These are phyloP conservation scores for Cryphonectria nitschkei DNA, from an alignment of 2,329 filamentous ascomycete species.

Conservation along the genomic window DNA sequence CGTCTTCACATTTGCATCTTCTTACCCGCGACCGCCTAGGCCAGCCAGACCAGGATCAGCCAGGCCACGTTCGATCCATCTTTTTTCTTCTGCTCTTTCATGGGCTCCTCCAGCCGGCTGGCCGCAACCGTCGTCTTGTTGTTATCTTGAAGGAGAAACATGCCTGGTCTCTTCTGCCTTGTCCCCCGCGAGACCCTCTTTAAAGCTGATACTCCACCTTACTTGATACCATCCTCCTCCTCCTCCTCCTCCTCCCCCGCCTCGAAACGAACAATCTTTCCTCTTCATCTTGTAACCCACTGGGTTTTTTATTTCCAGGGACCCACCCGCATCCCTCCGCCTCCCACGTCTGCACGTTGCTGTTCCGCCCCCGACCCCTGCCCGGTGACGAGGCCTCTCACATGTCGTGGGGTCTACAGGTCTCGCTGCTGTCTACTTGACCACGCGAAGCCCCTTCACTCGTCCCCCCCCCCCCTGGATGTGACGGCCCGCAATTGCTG, in stretches of 20 bases:
- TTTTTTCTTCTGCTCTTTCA: background rate
- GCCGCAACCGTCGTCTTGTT: background rate
- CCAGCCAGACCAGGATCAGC: background rate
- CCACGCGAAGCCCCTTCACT: constrained; percentile 5
- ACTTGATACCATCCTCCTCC: background rate
- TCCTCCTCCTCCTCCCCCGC: background rate
- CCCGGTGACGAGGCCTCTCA: constrained; percentile 19
- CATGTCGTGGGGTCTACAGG: constrained; percentile 23
- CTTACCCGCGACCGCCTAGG: background rate
- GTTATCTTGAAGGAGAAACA: background rate
- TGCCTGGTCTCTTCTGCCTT: background rate
- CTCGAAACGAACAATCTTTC: background rate
- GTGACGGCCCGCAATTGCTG: constrained; percentile 22
- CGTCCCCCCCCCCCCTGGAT: constrained; percentile 4
- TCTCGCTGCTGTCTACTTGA: constrained; percentile 17
- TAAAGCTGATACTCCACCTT: background rate
- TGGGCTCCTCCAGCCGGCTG: background rate
- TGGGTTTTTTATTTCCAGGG: background rate
- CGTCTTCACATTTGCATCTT: background rate
- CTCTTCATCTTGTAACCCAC: background rate
- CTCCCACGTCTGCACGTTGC: constrained; percentile 10
- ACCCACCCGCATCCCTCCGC: constrained; percentile 10
- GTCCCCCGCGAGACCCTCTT: background rate
- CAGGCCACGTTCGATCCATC: background rate
- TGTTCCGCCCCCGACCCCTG: background rate